These are phyloP conservation scores for Lactarius trivialis DNA, from an alignment of 768 basidiomycete species.

Conservation along the genomic window DNA sequence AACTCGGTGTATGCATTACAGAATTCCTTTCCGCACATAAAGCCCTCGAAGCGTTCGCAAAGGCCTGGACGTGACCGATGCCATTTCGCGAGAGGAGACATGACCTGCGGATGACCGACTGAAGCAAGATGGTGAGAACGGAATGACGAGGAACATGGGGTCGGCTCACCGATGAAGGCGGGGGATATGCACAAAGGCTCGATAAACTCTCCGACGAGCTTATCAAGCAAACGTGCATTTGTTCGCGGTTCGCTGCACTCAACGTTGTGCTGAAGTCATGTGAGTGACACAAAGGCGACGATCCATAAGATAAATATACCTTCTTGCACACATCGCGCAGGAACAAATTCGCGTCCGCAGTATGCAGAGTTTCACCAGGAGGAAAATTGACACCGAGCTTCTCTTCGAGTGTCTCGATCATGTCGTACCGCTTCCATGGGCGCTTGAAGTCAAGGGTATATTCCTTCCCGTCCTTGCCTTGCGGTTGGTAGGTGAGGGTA, in stretches of 20 bases:
- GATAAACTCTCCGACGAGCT: slow-evolving; percentile 98
- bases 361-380: slow-evolving; percentile 82
- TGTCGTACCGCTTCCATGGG: slow-evolving; percentile 98
- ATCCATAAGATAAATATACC: slow-evolving; percentile 37
- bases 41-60: slow-evolving; percentile 98
- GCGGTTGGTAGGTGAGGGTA: slow-evolving; percentile 81
- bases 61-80: slow-evolving; percentile 95
- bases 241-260: slow-evolving; percentile 96
- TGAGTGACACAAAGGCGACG: neutral
- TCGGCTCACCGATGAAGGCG: slow-evolving; percentile 75
- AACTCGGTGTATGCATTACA: slow-evolving; percentile 99
- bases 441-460: slow-evolving; percentile 80
- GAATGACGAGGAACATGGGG: neutral
- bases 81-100: slow-evolving; percentile 99
- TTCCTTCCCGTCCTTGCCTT: slow-evolving; percentile 80
- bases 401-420: slow-evolving; percentile 95
- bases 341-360: slow-evolving; percentile 82
- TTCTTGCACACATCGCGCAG: slow-evolving; percentile 77
- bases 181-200: slow-evolving; percentile 96
- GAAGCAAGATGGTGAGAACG: neutral
- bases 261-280: slow-evolving; percentile 68
- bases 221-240: slow-evolving; percentile 90
- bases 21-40: slow-evolving; percentile 97
- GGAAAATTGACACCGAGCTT: slow-evolving; percentile 91
- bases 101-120: slow-evolving; percentile 98